Evolutionary conservation across 2,329 filamentous ascomycete species (phyloP).

Genomic region (Pochonia chlamydosporia): DNA sequence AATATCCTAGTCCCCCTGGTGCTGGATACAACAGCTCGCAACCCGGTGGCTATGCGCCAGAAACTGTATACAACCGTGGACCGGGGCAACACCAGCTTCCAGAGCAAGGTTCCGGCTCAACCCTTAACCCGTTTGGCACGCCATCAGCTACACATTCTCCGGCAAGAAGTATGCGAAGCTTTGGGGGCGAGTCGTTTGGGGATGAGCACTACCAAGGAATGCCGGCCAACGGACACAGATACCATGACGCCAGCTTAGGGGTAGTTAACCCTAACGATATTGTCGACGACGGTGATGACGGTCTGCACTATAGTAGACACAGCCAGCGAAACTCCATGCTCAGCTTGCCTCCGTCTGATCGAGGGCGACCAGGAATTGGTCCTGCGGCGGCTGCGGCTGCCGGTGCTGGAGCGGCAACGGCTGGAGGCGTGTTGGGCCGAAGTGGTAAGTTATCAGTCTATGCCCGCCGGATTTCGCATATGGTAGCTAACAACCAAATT

Average conservation of each 20-base stretch:
- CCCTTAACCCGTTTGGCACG: conserved; percentile 32
- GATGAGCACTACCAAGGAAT: conserved; percentile 61
- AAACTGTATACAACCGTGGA: conserved; percentile 1
- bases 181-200: conserved; percentile 40
- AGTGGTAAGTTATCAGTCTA: conserved; percentile 14
- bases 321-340: conserved; percentile 52
- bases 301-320: conserved; percentile 50
- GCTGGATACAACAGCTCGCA: conserved; percentile 15
- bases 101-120: conserved; percentile 37
- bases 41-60: conserved; percentile 14
- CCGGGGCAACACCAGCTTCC: conserved; percentile 11
- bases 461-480: not conserved
- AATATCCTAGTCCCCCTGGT: conserved; percentile 14
- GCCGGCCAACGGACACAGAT: conserved; percentile 13
- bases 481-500: not conserved
- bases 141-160: conserved; percentile 32
- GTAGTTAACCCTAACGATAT: conserved; percentile 74
- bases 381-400: conserved; percentile 40
- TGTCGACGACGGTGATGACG: conserved; percentile 83
- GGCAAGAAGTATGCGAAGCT: conserved; percentile 44
- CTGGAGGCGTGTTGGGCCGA: conserved; percentile 19
- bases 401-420: conserved; percentile 31
- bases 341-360: conserved; percentile 43
- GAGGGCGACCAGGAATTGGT: conserved; percentile 18
- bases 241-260: conserved; percentile 44